These are phyloP conservation scores for Aspergillus fischeri DNA, from an alignment of 2,329 filamentous ascomycete species.

Conservation along the genomic window DNA sequence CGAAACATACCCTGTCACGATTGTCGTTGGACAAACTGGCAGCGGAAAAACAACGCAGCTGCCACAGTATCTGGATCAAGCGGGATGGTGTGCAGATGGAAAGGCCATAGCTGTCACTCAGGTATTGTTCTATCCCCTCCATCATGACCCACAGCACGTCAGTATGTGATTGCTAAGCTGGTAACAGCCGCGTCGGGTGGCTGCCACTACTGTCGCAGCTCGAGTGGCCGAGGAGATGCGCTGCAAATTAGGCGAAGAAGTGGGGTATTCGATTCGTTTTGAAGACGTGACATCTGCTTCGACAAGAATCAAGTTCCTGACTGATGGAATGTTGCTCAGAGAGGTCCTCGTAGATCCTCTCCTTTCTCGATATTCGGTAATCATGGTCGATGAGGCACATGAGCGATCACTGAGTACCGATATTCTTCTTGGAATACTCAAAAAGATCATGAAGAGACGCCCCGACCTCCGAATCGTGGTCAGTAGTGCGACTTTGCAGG, in stretches of 20 bases:
- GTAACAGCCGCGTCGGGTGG: conserved; percentile 75
- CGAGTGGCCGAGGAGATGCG: conserved; percentile 86
- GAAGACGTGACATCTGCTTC: conserved; percentile 84
- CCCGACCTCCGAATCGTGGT: conserved; percentile 82
- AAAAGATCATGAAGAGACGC: conserved; percentile 79
- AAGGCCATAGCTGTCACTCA: conserved; percentile 87
- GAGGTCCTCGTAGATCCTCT: conserved; percentile 92
- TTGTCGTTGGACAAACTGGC: conserved; percentile 89
- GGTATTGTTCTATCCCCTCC: conserved; percentile 50
- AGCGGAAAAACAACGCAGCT: conserved; percentile 96
- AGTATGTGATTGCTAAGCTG: conserved; percentile 5
- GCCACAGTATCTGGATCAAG: conserved; percentile 82
- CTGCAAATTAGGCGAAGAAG: conserved; percentile 81
- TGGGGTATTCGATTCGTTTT: conserved; percentile 87
- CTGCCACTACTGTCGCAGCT: conserved; percentile 82
- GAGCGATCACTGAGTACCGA: conserved; percentile 92
- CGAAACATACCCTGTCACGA: conserved; percentile 77
- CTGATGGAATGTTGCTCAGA: conserved; percentile 83
- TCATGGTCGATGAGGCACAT: conserved; percentile 98
- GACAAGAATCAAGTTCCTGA: conserved; percentile 91
- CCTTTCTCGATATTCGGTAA: conserved; percentile 83
- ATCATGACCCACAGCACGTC: neutral
- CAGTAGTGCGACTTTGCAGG: conserved; percentile 89
- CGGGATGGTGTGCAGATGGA: conserved; percentile 81
- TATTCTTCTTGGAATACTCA: conserved; percentile 80